phyloP scores from a whole-genome alignment of 345 rosid genomes.

The Salix caprea region DNA sequence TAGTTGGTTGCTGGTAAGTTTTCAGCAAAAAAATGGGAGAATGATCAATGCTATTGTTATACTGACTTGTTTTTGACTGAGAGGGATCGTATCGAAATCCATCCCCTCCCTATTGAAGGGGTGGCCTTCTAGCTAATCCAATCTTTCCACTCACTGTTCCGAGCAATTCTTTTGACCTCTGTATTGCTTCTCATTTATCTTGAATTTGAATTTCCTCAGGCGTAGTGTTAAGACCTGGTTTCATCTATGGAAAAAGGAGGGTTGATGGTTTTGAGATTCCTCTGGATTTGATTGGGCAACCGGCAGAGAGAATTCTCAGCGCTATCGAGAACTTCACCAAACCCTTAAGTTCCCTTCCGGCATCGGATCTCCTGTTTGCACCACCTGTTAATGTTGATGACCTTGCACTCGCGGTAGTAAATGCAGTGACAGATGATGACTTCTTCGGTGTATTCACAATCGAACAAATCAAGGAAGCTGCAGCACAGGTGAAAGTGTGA shows the following conservation, averaged over 20 bases:
- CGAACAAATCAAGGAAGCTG: constrained; percentile 93
- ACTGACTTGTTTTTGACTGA: too few relatives aligned
- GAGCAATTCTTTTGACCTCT: background rate
- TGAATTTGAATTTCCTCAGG: constrained; percentile 39
- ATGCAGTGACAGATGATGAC: constrained; percentile 68
- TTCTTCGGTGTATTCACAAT: constrained; percentile 82
- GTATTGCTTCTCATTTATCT: background rate
- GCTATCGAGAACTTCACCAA: constrained; percentile 54
- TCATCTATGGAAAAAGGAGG: constrained; percentile 74
- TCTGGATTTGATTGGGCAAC: constrained; percentile 72
- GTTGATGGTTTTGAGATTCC: constrained; percentile 76
- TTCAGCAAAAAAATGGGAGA: too few relatives aligned
- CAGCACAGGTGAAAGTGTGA: constrained; percentile 56
- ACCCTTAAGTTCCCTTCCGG: constrained; percentile 69
- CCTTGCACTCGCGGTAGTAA: constrained; percentile 64
- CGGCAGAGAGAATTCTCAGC: constrained; percentile 52
- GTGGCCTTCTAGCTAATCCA: too few relatives aligned
- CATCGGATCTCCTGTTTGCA: constrained; percentile 73
- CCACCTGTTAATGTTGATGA: constrained; percentile 80
- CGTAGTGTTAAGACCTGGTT: constrained; percentile 79
- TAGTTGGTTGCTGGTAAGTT: too few relatives aligned
- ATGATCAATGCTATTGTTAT: too few relatives aligned
- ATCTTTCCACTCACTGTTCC: too few relatives aligned
- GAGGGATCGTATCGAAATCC: too few relatives aligned
- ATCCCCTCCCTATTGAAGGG: too few relatives aligned